Conservation (phyloP, 306 rosid species). For the Dryas octopetala region DNA sequence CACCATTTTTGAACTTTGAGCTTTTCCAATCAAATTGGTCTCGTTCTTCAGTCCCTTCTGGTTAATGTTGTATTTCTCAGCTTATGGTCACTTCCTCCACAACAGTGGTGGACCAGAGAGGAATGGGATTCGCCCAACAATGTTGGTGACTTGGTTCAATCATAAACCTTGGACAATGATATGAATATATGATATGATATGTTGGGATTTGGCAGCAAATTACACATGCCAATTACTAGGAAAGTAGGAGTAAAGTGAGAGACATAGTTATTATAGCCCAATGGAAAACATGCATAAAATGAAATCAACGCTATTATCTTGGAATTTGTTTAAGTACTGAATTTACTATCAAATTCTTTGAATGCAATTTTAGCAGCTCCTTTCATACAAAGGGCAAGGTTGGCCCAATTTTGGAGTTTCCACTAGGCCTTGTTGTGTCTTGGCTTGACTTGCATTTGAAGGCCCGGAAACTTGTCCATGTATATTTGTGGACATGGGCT, state of each 20-base stretch:
- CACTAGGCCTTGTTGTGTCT: background rate
- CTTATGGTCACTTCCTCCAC: background rate
- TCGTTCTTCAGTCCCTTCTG: no score
- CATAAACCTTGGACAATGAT: no score
- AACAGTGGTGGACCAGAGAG: background rate
- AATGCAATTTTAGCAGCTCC: no score
- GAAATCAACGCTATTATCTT: background rate
- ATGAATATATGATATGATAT: no score
- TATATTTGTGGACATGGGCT: background rate
- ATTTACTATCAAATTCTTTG: no score
- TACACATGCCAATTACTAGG: background rate
- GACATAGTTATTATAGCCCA: no score
- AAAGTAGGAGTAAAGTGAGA: no score
- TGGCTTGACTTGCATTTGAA: no score
- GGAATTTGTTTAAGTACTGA: no score
- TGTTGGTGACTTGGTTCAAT: background rate
- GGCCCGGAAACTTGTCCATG: no score
- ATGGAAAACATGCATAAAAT: background rate
- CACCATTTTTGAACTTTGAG: constrained; percentile 34
- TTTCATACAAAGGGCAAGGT: background rate
- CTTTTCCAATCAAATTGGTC: background rate
- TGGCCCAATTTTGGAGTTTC: background rate
- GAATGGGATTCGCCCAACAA: background rate
- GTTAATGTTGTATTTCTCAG: no score
- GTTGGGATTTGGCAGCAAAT: no score